These are phyloP conservation scores for Boletus pseudopeckii DNA, from an alignment of 768 basidiomycete genomes.

Conservation along the genomic window DNA sequence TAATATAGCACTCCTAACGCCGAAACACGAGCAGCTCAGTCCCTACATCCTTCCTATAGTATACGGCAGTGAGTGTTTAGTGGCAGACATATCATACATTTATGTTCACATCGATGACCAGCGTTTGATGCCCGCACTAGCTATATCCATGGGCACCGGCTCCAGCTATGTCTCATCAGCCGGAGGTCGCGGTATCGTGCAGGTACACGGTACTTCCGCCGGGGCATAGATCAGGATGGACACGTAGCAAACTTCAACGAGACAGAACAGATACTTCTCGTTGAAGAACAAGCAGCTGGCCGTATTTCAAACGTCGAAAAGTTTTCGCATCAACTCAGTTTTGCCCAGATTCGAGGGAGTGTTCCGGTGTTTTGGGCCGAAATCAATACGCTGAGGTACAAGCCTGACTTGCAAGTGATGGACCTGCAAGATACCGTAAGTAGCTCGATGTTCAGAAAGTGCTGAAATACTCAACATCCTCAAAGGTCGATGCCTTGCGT, in stretches of 20 bases:
- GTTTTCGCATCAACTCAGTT: constrained; percentile 67
- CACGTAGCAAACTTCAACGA: constrained; percentile 98
- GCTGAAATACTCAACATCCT: constrained; percentile 2
- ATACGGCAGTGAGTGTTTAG: constrained; percentile 78
- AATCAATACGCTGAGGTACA: constrained; percentile 91
- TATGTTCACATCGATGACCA: constrained; percentile 31
- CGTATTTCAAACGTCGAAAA: constrained; percentile 42
- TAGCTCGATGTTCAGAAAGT: constrained; percentile 4
- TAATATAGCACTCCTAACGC: constrained; percentile 6
- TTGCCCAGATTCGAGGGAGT: constrained; percentile 92
- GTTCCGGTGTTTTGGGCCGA: constrained; percentile 97
- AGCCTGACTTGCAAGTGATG: constrained; percentile 96
- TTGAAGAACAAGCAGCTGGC: constrained; percentile 55
- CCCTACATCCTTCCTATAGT: constrained; percentile 89
- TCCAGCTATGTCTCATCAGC: constrained; percentile 86
- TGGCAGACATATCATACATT: background rate
- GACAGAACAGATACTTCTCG: constrained; percentile 88
- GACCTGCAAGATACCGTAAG: constrained; percentile 81
- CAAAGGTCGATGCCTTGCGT: constrained; percentile 65
- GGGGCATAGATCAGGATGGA: constrained; percentile 86
- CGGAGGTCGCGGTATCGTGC: constrained; percentile 92
- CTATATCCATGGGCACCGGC: constrained; percentile 69
- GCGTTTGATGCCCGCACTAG: constrained; percentile 83
- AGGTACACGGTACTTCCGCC: constrained; percentile 94
- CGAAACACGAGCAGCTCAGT: constrained; percentile 55